phyloP scores from a whole-genome alignment of 345 rosid species.

The Gynandropsis gynandra region DNA sequence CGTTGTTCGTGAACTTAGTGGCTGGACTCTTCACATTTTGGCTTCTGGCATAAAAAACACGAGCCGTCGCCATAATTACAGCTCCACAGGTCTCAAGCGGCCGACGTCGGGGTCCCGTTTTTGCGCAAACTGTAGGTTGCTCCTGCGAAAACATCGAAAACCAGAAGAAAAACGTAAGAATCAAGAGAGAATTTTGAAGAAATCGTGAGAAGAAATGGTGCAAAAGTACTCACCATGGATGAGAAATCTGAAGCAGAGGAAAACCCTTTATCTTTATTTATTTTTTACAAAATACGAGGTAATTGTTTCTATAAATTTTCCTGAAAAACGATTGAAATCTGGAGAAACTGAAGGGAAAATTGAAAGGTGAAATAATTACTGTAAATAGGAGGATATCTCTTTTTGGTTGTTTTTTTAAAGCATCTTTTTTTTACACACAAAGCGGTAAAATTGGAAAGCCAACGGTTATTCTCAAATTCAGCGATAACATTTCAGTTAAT shows the following conservation, averaged over 20 bases:
- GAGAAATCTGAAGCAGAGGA: conserved; percentile 5
- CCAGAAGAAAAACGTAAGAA: no score
- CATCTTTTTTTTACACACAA: background rate
- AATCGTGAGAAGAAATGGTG: background rate
- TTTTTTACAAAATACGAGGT: background rate
- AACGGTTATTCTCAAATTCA: conserved; percentile 23
- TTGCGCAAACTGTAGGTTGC: conserved; percentile 4
- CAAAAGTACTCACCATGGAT: conserved; percentile 22
- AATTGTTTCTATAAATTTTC: background rate
- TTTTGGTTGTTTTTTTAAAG: no score
- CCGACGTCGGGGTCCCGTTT: conserved; percentile 26
- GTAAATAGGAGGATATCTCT: no score
- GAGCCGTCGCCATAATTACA: conserved; percentile 30
- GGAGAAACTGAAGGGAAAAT: conserved; percentile 31
- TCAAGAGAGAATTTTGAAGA: background rate
- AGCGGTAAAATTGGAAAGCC: background rate
- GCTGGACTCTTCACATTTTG: conserved; percentile 30
- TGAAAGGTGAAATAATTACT: conserved; percentile 1
- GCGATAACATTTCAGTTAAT: no score
- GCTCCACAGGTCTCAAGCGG: conserved; percentile 55
- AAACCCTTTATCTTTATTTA: background rate
- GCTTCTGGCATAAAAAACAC: conserved; percentile 30
- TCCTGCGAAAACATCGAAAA: conserved; percentile 18
- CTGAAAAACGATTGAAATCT: conserved; percentile 19
- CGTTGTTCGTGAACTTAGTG: conserved; percentile 24